Conservation (phyloP, 306 rosid species). For the Gleditsia sinensis region DNA sequence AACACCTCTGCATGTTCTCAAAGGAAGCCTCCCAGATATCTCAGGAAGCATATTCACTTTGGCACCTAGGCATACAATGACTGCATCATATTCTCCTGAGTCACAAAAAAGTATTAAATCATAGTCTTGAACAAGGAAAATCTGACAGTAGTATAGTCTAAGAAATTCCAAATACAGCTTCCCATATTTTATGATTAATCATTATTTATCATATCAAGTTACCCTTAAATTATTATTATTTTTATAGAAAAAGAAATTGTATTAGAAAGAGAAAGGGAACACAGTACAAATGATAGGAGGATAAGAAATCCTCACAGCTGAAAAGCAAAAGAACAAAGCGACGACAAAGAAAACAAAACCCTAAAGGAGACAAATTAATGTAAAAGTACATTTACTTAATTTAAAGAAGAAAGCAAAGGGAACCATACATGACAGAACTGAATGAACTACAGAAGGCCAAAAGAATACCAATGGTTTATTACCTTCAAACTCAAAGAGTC, state of each 20-base stretch:
- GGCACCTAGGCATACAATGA: slow-evolving; percentile 85
- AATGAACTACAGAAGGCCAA: slow-evolving; percentile 17
- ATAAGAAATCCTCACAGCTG: no score
- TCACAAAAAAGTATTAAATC: slow-evolving; percentile 2
- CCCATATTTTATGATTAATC: not conserved
- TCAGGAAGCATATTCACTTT: slow-evolving; percentile 79
- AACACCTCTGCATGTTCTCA: slow-evolving; percentile 91
- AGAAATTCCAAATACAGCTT: slow-evolving; percentile 15
- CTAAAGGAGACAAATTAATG: no score
- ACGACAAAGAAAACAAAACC: no score
- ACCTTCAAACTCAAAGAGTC: slow-evolving; percentile 84
- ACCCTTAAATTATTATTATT: not conserved
- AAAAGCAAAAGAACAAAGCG: no score
- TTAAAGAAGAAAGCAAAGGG: slow-evolving; percentile 2
- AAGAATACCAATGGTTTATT: slow-evolving; percentile 20
- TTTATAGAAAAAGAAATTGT: no score
- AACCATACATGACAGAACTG: not conserved
- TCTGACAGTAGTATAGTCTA: not conserved
- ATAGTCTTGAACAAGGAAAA: slow-evolving; percentile 11
- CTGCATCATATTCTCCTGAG: slow-evolving; percentile 82
- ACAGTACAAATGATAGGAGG: no score
- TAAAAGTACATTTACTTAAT: not conserved
- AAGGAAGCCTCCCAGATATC: slow-evolving; percentile 83
- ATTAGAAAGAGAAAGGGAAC: no score
- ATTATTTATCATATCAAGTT: not conserved